Evolutionary conservation across 345 rosid genomes (phyloP), one percentile per base, ranked within the genome.

Genomic region (Jatropha curcas): DNA sequence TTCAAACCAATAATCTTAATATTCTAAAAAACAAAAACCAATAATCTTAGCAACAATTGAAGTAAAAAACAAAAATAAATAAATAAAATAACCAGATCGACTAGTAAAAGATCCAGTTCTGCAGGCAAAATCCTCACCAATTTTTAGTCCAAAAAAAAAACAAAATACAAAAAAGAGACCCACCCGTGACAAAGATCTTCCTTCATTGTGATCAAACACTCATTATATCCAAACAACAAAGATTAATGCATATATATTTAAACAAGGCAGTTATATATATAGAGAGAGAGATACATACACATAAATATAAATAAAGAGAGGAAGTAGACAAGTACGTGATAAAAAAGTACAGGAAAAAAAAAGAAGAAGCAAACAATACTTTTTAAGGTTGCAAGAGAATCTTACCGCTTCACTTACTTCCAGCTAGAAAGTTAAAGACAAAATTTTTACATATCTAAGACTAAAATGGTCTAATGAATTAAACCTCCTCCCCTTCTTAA

Each of bases 361-460:
- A 13, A 48, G 25, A 65, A 70, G 27, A 65, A 56, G 63, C 55
- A 74, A 66, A 45, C 20, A 9, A 59, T 7, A 4, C 22, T 41
- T 66, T 28, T 27, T 16, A 43, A 69, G 65, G 79, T 75, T 75
- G 56, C 27, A 48, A 74, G 72, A 79, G 72, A 82, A 79, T 69
- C 87, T 87, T 86, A 87, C 91, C 91, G 63, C 77, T 50, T 76
- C 60, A 28, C 48, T 30, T 70, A 60, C 67, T 70, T 72, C 43
- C 63, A 74, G 73, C 63, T 52, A 31, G 71, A 60, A 65, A 74
- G 72, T 61, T 22, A 43, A 17, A 72, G 19, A 16, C 9, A 1
- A 27, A 6, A 10, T 31, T 45, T 55, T 59, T 46, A 55, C 77
- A 86, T 88, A 86, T 86, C 92, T 88, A 83, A 16, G n/a, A n/a